Base-by-base conservation (phyloP, 2,329 filamentous ascomycete genomes). In the Pyrenochaeta sp. region DNA sequence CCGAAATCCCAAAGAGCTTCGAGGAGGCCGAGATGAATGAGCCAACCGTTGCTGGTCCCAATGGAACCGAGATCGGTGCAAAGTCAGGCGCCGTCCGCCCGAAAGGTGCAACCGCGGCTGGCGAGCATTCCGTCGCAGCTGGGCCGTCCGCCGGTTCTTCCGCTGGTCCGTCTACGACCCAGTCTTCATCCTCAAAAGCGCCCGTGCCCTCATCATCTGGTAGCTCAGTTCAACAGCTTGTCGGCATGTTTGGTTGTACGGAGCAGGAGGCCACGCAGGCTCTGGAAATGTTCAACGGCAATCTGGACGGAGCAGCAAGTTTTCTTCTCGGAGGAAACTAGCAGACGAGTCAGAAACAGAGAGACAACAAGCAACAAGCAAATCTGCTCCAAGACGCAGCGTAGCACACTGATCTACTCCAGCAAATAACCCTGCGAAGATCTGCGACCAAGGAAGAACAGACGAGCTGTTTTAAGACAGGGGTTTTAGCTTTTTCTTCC, bases 261-360 rank as follows among this genome's bases (percentile, higher is more conserved):
- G 84, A 89, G 52, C 85, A 90, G 59, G 86, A 92, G 66, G 94
- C 93, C 0, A 84, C 95, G 51, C 88, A 90, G 58, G 93, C 93
- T 2, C 81, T 99, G 50, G 87, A 93, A 70, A 91, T 92, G 30
- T 91, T 91, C 15, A 88, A 88, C 22, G 94, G 95, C 22, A 91
- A 98, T 71, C 87, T 97, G 7, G 92, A 98, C 61, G 87, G 89
- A 63, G 94, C 94, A n/a, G 93, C 93, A 46, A 89, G 90, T 48
- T 83, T 97, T 61, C 85, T 97, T 51, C 92, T 88, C 13, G 58
- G 3, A 22, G 13, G 28, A 5, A 30, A 30, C 28, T 30, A 30
- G 28, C 9, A 5, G 28, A 5, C 28, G 5, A 30, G 28, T 30
- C 28, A 30, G 5, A 47, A n/a, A 24, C 4, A 28, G 22, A 13